Base-by-base conservation (phyloP, 2,329 filamentous ascomycete genomes). In the Lomentospora prolificans region DNA sequence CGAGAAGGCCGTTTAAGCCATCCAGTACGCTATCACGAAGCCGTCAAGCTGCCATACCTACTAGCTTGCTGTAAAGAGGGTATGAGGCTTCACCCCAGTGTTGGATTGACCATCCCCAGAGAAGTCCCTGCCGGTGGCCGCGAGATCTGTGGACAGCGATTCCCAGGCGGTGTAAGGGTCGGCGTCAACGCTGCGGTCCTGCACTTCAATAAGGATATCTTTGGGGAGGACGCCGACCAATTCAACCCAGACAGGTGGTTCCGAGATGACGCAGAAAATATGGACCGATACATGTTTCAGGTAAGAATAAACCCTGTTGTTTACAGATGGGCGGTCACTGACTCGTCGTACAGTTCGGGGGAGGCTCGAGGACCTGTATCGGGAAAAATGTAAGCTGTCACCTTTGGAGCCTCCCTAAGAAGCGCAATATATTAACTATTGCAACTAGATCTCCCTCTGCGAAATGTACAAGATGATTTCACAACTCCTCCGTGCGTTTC, bases 231-330 rank as follows among this genome's bases (percentile, higher is more conserved):
- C 24, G 46, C 46, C 2, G n/a, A 50, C 12, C n/a, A 24, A 9
- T 50, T 50, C 25, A 50, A 50, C 24, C 46, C 46, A 10, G 46
- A 50, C 24, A 3, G 46, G 2, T 50, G 46, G 46, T 50, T 50
- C 25, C 19, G 46, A 9, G 46, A 50, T 6, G 25, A 22, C 4
- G 19, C 46, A 12, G 46, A 24, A 12, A 50, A 50, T 9, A 50
- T 50, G 46, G 46, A 50, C 25, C 46, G 46, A n/a, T 50, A 50
- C 25, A 50, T 50, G 46, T 50, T 50, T 9, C 46, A 50, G 25
- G 46, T 50, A n/a, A 5, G 17, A 17, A 3, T 2, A 50, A 2
- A 12, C n/a, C n/a, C n/a, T n/a, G 19, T 2, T 9, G 9, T 3
- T 50, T 3, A 25, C 9, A 3, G 6, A 10, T n/a, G 3, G 14